These are phyloP conservation scores for Rhizoctonia solani DNA, from an alignment of 1,284 basidiomycete genomes.

Conservation along the genomic window DNA sequence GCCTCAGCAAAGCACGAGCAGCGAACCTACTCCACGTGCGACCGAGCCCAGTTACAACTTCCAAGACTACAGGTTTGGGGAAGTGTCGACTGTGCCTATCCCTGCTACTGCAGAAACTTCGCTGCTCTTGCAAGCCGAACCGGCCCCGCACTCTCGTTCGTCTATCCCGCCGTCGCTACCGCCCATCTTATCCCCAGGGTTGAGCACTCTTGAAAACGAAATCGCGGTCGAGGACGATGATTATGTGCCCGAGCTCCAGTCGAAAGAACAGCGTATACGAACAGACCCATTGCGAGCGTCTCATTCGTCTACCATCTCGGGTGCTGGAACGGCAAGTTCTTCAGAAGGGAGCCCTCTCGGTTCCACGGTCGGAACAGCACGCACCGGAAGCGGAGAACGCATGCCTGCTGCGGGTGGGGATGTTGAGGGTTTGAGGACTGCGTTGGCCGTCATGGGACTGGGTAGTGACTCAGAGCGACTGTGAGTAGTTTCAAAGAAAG, in stretches of 20 bases:
- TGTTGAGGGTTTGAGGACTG: conserved; percentile 20
- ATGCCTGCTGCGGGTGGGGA: conserved; percentile 22
- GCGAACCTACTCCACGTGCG: neutral
- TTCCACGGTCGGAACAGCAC: conserved; percentile 1
- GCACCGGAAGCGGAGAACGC: conserved; percentile 23
- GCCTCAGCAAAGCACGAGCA: neutral
- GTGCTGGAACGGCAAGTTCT: conserved; percentile 20
- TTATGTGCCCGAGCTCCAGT: conserved; percentile 23
- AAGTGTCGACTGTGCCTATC: conserved; percentile 20
- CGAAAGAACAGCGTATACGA: conserved; percentile 8
- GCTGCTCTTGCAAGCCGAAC: neutral
- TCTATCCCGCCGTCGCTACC: conserved; percentile 19
- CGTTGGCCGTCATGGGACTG: conserved; percentile 25
- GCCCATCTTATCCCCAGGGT: conserved; percentile 1
- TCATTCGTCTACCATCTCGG: conserved; percentile 22
- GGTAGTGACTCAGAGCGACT: conserved; percentile 20
- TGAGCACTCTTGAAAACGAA: neutral
- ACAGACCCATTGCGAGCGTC: conserved; percentile 26
- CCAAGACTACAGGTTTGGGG: conserved; percentile 18
- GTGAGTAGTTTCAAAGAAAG: neutral
- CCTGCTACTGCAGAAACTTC: neutral
- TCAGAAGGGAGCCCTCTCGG: conserved; percentile 26
- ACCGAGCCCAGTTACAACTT: conserved; percentile 2
- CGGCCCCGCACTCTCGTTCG: neutral
- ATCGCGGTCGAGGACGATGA: conserved; percentile 28